Evolutionary conservation across 345 rosid genomes (phyloP).

Genomic region (Syzygium aqueum): DNA sequence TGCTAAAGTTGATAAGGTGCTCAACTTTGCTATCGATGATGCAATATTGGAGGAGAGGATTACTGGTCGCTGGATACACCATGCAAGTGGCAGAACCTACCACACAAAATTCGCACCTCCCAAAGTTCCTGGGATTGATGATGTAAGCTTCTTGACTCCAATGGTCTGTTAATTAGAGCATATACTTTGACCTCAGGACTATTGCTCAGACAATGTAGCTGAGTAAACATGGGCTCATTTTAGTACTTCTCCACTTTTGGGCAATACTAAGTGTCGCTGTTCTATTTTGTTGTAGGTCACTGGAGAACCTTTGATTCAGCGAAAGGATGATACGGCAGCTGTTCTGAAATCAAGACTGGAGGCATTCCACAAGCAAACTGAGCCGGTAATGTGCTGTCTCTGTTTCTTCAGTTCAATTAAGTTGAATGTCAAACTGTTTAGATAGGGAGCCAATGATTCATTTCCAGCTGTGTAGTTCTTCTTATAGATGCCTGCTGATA

Average conservation of each 20-base stretch:
- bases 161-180: background rate
- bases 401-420: background rate
- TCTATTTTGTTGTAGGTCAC: conserved; percentile 43
- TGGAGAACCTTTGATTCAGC: conserved; percentile 91
- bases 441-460: background rate
- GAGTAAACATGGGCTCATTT: background rate
- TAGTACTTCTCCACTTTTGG: background rate
- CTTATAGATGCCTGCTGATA: background rate
- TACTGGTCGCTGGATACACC: conserved; percentile 98
- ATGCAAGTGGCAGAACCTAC: conserved; percentile 90
- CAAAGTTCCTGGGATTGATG: conserved; percentile 76
- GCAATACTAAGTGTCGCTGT: background rate
- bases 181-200: background rate
- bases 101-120: conserved; percentile 93
- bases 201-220: background rate
- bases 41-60: conserved; percentile 91
- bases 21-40: conserved; percentile 91
- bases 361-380: conserved; percentile 88
- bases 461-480: background rate
- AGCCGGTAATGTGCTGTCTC: conserved; percentile 42
- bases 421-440: background rate
- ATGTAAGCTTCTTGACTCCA: conserved; percentile 44
- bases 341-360: conserved; percentile 93
- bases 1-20: conserved; percentile 68
- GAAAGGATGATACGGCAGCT: conserved; percentile 89